Conservation (phyloP, 1,284 basidiomycete genomes). For the Sporisorium scitamineum region DNA sequence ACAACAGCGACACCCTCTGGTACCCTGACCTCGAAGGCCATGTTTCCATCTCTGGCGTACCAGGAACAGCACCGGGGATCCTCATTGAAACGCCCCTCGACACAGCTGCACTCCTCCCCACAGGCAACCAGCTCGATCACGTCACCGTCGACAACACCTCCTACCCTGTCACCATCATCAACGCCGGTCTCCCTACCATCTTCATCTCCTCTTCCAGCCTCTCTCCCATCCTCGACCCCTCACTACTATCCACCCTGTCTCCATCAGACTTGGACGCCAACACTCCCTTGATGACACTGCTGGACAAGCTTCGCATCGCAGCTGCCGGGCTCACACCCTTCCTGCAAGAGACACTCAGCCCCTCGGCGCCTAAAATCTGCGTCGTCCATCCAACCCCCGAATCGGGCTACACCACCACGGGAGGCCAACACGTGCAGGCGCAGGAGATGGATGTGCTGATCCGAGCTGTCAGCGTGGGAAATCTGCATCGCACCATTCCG, state of each 20-base stretch:
- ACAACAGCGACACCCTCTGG: conserved; percentile 14
- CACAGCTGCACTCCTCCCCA: conserved; percentile 37
- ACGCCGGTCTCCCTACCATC: conserved; percentile 64
- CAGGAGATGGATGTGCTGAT: conserved; percentile 56
- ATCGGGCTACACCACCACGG: conserved; percentile 52
- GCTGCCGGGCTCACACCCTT: conserved; percentile 38
- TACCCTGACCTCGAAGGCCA: conserved; percentile 41
- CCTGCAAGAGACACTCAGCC: conserved; percentile 37
- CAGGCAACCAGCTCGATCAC: conserved; percentile 49
- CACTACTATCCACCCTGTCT: conserved; percentile 2
- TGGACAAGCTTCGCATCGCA: conserved; percentile 52
- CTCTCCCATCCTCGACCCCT: conserved; percentile 23
- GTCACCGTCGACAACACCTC: conserved; percentile 13
- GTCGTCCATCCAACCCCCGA: conserved; percentile 52
- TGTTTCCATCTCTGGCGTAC: conserved; percentile 64
- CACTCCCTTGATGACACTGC: conserved; percentile 29
- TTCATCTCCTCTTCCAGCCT: conserved; percentile 55
- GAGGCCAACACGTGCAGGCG: conserved; percentile 23
- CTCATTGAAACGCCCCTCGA: conserved; percentile 61
- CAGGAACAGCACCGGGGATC: conserved; percentile 59
- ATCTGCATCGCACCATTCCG: conserved; percentile 63
- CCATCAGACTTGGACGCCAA: conserved; percentile 57
- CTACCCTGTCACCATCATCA: conserved; percentile 55
- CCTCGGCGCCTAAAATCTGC: conserved; percentile 66
- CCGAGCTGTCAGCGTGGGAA: conserved; percentile 59